Conservation (phyloP, 2,329 filamentous ascomycete species). For the Fusarium praegraminearum region DNA sequence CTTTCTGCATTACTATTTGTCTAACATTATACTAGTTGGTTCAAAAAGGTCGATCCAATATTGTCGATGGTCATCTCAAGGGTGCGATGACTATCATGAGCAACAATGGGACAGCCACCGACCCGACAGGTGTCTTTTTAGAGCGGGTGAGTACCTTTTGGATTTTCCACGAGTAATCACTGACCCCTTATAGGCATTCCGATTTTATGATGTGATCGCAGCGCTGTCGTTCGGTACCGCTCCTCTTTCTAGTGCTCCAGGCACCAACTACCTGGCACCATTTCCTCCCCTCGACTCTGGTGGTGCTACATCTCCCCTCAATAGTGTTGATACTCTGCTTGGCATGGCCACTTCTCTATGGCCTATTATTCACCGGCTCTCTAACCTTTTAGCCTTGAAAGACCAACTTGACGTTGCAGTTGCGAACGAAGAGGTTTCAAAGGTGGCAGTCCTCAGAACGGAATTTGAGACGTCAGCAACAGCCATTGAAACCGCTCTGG, state of each 20-base stretch:
- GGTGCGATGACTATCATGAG: conserved; percentile 72
- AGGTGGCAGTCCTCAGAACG: conserved; percentile 61
- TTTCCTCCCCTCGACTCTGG: conserved; percentile 61
- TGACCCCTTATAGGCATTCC: conserved; percentile 63
- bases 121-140: conserved; percentile 67
- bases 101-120: conserved; percentile 58
- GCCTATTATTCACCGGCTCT: conserved; percentile 72
- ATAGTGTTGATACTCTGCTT: conserved; percentile 69
- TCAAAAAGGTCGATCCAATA: conserved; percentile 68
- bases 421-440: conserved; percentile 56
- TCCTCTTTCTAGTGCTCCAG: conserved; percentile 64
- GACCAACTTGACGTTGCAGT: conserved; percentile 62
- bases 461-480: conserved; percentile 65
- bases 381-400: conserved; percentile 66
- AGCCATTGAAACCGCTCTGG: conserved; percentile 67
- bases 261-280: conserved; percentile 60
- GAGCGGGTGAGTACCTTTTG: conserved; percentile 62
- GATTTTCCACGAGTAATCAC: neutral
- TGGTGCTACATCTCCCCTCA: conserved; percentile 60
- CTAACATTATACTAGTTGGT: conserved; percentile 62
- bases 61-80: conserved; percentile 71
- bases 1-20: neutral
- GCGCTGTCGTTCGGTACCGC: conserved; percentile 71
- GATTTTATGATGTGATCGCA: conserved; percentile 74
- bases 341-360: conserved; percentile 72